phyloP scores from a whole-genome alignment of 176 grass and related monocot genomes.

The Hordeum vulgare region DNA sequence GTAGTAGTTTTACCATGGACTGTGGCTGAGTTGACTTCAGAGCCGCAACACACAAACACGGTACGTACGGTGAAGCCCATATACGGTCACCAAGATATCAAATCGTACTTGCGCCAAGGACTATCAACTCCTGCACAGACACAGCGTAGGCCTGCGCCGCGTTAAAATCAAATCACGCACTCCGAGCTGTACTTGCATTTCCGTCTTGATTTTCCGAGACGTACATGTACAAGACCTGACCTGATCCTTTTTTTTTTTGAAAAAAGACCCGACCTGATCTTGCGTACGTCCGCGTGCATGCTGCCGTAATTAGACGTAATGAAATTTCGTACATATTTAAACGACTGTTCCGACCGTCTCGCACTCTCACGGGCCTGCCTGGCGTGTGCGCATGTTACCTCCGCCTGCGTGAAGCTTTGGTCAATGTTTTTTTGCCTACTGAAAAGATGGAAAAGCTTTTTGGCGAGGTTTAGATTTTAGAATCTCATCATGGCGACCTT shows the following conservation, averaged over 20 bases:
- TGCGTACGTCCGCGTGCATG: too few relatives aligned
- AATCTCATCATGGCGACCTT: neutral
- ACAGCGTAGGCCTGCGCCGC: too few relatives aligned
- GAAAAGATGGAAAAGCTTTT: neutral
- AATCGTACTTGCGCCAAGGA: neutral
- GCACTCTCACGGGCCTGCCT: too few relatives aligned
- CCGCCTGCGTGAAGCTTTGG: too few relatives aligned
- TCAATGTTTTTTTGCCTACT: too few relatives aligned
- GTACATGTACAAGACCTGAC: too few relatives aligned
- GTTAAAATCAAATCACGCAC: constrained; percentile 13
- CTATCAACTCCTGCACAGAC: neutral
- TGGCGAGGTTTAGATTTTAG: neutral
- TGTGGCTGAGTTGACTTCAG: constrained; percentile 2
- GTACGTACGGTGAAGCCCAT: neutral
- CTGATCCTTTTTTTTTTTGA: too few relatives aligned
- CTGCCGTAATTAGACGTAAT: too few relatives aligned
- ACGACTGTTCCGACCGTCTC: too few relatives aligned
- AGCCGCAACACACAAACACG: neutral
- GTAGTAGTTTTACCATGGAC: neutral
- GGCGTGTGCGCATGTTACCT: too few relatives aligned
- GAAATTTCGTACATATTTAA: too few relatives aligned
- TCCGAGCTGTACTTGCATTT: neutral
- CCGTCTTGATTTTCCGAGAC: too few relatives aligned
- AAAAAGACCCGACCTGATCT: neutral
- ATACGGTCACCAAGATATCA: neutral